These are phyloP conservation scores for Coniosporium tulheliwenetii DNA, from an alignment of 2,329 filamentous ascomycete species.

Conservation along the genomic window DNA sequence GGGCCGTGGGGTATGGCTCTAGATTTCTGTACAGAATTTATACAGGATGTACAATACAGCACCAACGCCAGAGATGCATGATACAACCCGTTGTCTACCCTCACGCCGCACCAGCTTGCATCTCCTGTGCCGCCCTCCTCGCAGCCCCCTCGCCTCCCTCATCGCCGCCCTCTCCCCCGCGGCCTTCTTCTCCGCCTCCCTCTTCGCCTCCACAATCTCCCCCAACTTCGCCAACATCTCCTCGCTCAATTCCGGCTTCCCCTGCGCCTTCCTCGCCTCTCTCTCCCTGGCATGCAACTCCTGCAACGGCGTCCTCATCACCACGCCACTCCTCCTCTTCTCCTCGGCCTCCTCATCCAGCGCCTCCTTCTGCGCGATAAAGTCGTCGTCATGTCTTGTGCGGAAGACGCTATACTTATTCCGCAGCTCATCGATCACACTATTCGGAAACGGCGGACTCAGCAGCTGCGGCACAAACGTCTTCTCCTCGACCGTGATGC, in stretches of 20 bases:
- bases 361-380: conserved; percentile 46
- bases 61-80: neutral
- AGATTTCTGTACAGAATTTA: neutral
- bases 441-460: conserved; percentile 59
- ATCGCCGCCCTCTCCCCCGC: neutral
- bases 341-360: conserved; percentile 36
- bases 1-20: neutral
- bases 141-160: neutral
- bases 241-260: conserved; percentile 18
- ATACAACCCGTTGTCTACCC: neutral
- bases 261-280: conserved; percentile 20
- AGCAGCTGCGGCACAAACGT: conserved; percentile 70
- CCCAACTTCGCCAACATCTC: conserved; percentile 26
- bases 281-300: conserved; percentile 22
- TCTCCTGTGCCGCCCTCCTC: neutral
- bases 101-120: neutral
- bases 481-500: conserved; percentile 56
- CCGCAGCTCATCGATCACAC: conserved; percentile 73
- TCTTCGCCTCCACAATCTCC: conserved; percentile 17
- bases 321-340: conserved; percentile 22
- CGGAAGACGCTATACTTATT: conserved; percentile 72
- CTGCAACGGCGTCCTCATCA: conserved; percentile 31
- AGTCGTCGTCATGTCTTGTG: conserved; percentile 63
- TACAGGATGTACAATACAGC: neutral
- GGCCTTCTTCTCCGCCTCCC: neutral